A percentile compares a stretch with the other conserved stretches of the same genome.
These are phyloP conservation scores for Pseudonitzschia multiseries DNA, from an alignment of 108 stramenopile species.

Conservation along the genomic window DNA sequence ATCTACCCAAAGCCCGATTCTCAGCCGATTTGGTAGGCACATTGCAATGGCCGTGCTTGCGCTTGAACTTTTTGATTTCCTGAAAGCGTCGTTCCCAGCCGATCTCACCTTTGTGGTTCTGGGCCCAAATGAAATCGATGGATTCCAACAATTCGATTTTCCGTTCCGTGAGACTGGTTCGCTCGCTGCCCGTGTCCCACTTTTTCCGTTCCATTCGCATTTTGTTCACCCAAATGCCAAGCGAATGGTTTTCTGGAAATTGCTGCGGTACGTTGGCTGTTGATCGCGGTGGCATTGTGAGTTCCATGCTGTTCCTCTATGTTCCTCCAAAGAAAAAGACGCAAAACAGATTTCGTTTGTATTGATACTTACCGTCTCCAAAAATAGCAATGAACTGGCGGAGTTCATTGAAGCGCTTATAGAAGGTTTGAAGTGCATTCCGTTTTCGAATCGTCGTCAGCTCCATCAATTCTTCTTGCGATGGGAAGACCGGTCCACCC, in stretches of 20 bases:
- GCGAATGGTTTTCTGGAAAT: slow-evolving; percentile 34
- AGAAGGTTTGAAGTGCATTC: slow-evolving; percentile 44
- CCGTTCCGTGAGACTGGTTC: slow-evolving; percentile 43
- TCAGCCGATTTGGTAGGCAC: slow-evolving; percentile 56
- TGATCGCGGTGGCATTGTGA: neutral
- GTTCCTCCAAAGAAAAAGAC: neutral
- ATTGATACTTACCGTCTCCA: slow-evolving; percentile 43
- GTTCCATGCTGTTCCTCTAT: no score
- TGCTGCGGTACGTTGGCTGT: slow-evolving; percentile 60
- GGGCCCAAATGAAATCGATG: slow-evolving; percentile 61
- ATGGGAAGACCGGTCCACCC: slow-evolving; percentile 11
- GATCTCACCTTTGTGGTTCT: slow-evolving; percentile 50
- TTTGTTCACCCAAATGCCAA: slow-evolving; percentile 65
- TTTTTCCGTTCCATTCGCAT: slow-evolving; percentile 67
- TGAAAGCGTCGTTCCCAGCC: slow-evolving; percentile 57
- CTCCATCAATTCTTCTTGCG: slow-evolving; percentile 23
- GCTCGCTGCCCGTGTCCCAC: slow-evolving; percentile 29
- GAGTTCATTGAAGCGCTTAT: slow-evolving; percentile 44
- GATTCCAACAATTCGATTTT: slow-evolving; percentile 38
- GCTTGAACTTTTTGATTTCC: slow-evolving; percentile 42
- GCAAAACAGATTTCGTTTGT: neutral
- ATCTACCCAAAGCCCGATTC: slow-evolving; percentile 54
- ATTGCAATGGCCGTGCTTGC: slow-evolving; percentile 40
- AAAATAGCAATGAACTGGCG: slow-evolving; percentile 28
- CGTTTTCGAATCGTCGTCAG: slow-evolving; percentile 21